phyloP scores from a whole-genome alignment of 805 yeast species.

The Candida schatavii region DNA sequence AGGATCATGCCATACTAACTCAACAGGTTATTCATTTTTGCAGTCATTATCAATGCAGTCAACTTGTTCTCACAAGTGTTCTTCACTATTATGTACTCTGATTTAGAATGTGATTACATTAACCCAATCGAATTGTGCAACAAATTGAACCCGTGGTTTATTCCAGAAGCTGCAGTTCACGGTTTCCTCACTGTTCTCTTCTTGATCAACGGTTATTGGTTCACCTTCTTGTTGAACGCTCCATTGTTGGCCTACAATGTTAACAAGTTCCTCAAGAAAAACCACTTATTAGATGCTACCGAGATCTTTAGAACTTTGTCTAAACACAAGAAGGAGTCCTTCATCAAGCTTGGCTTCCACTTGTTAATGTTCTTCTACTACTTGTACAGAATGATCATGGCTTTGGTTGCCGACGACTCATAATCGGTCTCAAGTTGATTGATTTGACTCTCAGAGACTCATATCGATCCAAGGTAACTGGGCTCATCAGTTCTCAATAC shows the following conservation, averaged over 20 bases:
- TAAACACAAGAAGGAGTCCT: conserved; percentile 89
- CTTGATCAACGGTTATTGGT: conserved; percentile 89
- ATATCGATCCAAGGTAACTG: no score
- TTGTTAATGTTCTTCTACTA: conserved; percentile 91
- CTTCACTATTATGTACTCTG: conserved; percentile 93
- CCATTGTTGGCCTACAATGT: conserved; percentile 84
- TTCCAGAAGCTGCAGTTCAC: conserved; percentile 88
- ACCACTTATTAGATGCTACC: conserved; percentile 91
- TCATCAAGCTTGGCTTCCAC: conserved; percentile 87
- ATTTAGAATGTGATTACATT: conserved; percentile 92
- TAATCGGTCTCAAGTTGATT: not conserved
- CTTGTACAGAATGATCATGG: conserved; percentile 93
- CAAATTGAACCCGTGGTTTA: conserved; percentile 81
- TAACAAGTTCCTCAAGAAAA: conserved; percentile 74
- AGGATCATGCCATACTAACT: no score
- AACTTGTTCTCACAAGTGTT: conserved; percentile 90
- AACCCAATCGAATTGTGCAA: conserved; percentile 96
- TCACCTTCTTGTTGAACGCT: conserved; percentile 74
- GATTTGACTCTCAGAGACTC: no score
- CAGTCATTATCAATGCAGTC: conserved; percentile 81
- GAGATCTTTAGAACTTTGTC: conserved; percentile 93
- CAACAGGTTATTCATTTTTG: conserved; percentile 60
- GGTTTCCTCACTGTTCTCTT: conserved; percentile 67
- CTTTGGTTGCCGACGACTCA: conserved; percentile 68
- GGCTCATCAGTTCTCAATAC: no score